Evolutionary conservation across 345 rosid genomes (phyloP).

Genomic region (Aquilaria malaccensis): DNA sequence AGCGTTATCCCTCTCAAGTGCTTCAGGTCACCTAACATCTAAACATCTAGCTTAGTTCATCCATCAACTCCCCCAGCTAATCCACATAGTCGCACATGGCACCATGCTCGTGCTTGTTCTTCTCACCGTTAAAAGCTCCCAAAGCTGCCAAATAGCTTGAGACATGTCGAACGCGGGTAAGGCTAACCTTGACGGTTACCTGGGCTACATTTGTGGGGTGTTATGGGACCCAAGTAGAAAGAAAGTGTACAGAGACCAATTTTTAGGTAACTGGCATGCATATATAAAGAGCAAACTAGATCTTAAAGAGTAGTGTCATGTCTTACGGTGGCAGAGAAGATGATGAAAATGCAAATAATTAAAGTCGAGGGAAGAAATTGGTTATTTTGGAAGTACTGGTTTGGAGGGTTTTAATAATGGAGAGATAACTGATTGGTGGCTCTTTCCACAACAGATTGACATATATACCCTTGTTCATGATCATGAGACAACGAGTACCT

Average conservation of each 20-base stretch:
- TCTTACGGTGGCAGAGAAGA: conserved; percentile 14
- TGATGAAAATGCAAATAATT: conserved; percentile 9
- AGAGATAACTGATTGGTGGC: too few relatives aligned
- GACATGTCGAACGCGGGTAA: conserved; percentile 33
- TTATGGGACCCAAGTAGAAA: conserved; percentile 56
- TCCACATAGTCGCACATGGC: conserved; percentile 72
- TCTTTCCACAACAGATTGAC: too few relatives aligned
- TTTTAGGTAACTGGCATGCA: conserved; percentile 67
- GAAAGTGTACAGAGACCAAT: conserved; percentile 69
- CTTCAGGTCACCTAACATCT: conserved; percentile 46
- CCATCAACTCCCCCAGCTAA: conserved; percentile 61
- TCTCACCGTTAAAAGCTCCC: conserved; percentile 12
- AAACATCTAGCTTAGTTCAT: conserved; percentile 52
- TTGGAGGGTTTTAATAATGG: too few relatives aligned
- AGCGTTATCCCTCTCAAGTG: conserved; percentile 49
- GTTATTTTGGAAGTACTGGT: background rate
- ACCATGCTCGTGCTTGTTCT: conserved; percentile 30
- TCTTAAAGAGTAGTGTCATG: conserved; percentile 15
- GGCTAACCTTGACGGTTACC: conserved; percentile 62
- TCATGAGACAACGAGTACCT: too few relatives aligned
- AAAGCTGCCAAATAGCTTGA: conserved; percentile 35
- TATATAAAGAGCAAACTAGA: conserved; percentile 57
- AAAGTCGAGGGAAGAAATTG: conserved; percentile 3
- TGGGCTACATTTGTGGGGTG: conserved; percentile 64
- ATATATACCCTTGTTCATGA: too few relatives aligned